Percentiles rank a stretch among this genome's conserved stretches.
These are phyloP conservation scores for Mrakia blollopis DNA, from an alignment of 768 basidiomycete species.

Conservation along the genomic window DNA sequence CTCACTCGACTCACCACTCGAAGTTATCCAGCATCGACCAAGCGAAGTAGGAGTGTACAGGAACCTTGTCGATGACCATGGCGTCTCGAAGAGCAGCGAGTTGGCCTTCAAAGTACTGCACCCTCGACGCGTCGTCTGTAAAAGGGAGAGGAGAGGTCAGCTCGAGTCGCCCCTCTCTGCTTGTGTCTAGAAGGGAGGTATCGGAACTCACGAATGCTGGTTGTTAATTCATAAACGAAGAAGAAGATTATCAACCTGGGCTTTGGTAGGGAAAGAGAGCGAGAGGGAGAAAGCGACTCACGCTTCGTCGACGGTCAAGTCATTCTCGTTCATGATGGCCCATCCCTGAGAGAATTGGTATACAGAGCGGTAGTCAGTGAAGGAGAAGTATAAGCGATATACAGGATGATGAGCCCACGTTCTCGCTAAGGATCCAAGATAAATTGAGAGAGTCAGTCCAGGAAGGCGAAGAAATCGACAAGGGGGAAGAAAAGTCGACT, in stretches of 20 bases:
- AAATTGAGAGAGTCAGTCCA: neutral
- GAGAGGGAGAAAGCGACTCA: slow-evolving; percentile 40
- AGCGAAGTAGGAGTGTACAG: slow-evolving; percentile 37
- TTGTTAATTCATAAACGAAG: no score
- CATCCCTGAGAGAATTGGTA: neutral
- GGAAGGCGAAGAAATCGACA: no score
- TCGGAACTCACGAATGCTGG: no score
- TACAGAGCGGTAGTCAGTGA: neutral
- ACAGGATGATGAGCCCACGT: neutral
- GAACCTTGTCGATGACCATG: slow-evolving; percentile 60
- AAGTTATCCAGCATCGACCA: slow-evolving; percentile 30
- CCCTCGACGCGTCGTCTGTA: slow-evolving; percentile 44
- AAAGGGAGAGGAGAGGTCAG: neutral
- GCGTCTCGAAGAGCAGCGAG: slow-evolving; percentile 55
- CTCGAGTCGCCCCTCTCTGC: neutral
- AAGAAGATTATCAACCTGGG: no score
- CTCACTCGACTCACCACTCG: slow-evolving; percentile 14
- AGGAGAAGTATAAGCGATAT: no score
- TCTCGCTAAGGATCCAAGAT: neutral
- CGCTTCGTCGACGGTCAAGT: slow-evolving; percentile 53
- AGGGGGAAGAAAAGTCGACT: neutral
- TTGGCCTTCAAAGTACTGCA: slow-evolving; percentile 62
- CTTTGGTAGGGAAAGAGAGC: neutral
- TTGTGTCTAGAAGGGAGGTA: no score
- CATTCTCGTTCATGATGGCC: slow-evolving; percentile 13